phyloP scores from a whole-genome alignment of 176 grass and related monocot species.

The Raddia distichophylla region DNA sequence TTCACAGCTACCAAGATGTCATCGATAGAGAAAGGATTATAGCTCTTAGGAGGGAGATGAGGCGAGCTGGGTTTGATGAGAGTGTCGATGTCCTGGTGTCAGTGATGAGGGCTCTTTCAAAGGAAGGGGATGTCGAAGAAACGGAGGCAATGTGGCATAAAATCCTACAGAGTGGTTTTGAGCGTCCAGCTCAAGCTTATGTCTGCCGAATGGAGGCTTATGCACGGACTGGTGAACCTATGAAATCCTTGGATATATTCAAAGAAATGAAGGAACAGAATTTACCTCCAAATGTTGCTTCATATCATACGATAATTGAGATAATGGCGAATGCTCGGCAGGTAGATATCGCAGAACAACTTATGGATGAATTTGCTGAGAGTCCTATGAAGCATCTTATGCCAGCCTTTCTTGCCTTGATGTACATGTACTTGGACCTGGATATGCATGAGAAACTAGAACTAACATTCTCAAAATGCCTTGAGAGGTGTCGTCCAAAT shows the following conservation, averaged over 20 bases:
- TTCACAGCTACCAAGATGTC: conserved; percentile 93
- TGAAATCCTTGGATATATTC: conserved; percentile 92
- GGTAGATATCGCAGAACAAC: conserved; percentile 61
- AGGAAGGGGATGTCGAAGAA: conserved; percentile 80
- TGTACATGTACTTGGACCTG: conserved; percentile 82
- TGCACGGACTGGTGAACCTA: conserved; percentile 52
- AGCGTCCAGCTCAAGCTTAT: conserved; percentile 77
- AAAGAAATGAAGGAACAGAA: conserved; percentile 75
- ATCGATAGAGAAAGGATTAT: conserved; percentile 77
- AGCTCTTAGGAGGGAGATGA: conserved; percentile 78
- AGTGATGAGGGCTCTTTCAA: conserved; percentile 85
- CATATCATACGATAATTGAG: conserved; percentile 96
- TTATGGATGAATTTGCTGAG: conserved; percentile 74
- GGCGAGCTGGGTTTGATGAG: conserved; percentile 61
- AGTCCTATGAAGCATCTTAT: conserved; percentile 86
- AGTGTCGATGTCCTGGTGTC: conserved; percentile 82
- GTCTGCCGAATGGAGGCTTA: conserved; percentile 91
- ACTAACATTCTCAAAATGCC: conserved; percentile 69
- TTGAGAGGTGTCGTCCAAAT: conserved; percentile 71
- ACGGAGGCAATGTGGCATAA: conserved; percentile 76
- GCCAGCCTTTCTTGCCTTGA: conserved; percentile 82
- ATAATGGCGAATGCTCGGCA: conserved; percentile 68
- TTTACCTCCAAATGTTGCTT: conserved; percentile 61
- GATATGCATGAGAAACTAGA: conserved; percentile 82
- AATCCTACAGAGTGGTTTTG: conserved; percentile 61